Evolutionary conservation across 2,329 filamentous ascomycete species (phyloP).

Genomic region (Lasiodiplodia theobromae): DNA sequence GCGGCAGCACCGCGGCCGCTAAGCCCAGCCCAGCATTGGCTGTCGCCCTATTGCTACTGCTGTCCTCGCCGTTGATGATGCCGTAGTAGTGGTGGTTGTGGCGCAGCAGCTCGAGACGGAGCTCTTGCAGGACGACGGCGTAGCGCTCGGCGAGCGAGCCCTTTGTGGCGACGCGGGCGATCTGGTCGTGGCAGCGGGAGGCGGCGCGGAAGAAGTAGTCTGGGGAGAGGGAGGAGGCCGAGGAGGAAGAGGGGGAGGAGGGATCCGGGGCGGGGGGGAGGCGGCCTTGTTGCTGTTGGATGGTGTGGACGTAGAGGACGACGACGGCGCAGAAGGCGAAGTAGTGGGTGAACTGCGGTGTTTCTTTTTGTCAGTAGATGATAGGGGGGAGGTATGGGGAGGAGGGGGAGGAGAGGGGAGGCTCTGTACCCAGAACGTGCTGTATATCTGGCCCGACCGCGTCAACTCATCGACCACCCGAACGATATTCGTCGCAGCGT

Average conservation of each 20-base stretch:
- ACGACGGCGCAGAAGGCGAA: slow-evolving; percentile 63
- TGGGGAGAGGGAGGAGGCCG: slow-evolving; percentile 45
- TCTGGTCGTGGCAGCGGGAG: slow-evolving; percentile 51
- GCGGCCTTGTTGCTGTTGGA: slow-evolving; percentile 52
- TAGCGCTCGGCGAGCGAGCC: slow-evolving; percentile 54
- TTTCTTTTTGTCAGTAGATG: not conserved
- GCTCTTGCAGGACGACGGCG: slow-evolving; percentile 60
- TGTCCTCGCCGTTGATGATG: not conserved
- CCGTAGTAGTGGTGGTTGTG: slow-evolving; percentile 33
- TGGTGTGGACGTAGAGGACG: slow-evolving; percentile 62
- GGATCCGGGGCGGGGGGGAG: not conserved
- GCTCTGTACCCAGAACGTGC: slow-evolving; percentile 53
- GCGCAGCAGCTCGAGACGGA: slow-evolving; percentile 52
- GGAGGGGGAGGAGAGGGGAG: not conserved
- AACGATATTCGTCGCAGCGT: slow-evolving; percentile 56
- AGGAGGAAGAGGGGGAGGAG: slow-evolving; percentile 52
- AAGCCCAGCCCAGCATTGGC: too few species aligned
- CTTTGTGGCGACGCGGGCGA: slow-evolving; percentile 40
- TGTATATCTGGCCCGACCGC: slow-evolving; percentile 50
- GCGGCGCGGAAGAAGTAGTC: slow-evolving; percentile 48
- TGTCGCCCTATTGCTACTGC: too few species aligned
- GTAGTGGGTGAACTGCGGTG: slow-evolving; percentile 57
- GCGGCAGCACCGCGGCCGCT: not conserved
- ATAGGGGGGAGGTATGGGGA: not conserved
- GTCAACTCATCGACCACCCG: slow-evolving; percentile 54